These are phyloP conservation scores for Suillus paluster DNA, from an alignment of 768 basidiomycete species.

Conservation along the genomic window DNA sequence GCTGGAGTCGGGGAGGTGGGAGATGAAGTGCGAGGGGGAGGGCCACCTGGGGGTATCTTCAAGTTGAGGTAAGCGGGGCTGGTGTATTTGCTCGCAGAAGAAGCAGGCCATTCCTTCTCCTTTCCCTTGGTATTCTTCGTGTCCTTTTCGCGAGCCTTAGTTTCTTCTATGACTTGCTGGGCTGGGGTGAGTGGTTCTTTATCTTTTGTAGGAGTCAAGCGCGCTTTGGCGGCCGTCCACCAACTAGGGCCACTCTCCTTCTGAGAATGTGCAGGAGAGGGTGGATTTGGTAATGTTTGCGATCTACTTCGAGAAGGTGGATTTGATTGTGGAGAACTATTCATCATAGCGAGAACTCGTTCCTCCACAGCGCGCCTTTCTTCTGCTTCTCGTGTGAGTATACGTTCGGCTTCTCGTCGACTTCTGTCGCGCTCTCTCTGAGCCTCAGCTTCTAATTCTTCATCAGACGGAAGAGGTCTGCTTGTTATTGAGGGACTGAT, in stretches of 20 bases:
- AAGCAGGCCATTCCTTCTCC: slow-evolving; percentile 62
- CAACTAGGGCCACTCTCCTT: slow-evolving; percentile 63
- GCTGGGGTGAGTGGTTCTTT: slow-evolving; percentile 79
- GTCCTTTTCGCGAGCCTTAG: slow-evolving; percentile 69
- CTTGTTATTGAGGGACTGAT: slow-evolving; percentile 54
- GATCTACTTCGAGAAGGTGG: slow-evolving; percentile 66
- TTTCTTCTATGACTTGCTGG: slow-evolving; percentile 78
- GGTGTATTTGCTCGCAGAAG: slow-evolving; percentile 51
- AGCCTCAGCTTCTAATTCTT: slow-evolving; percentile 82
- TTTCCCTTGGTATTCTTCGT: slow-evolving; percentile 45
- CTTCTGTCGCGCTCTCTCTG: slow-evolving; percentile 76
- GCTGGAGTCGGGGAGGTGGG: slow-evolving; percentile 69
- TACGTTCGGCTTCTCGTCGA: slow-evolving; percentile 77
- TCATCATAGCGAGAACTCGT: slow-evolving; percentile 76
- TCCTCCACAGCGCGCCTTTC: slow-evolving; percentile 74
- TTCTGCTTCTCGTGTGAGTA: slow-evolving; percentile 71
- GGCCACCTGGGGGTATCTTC: slow-evolving; percentile 53
- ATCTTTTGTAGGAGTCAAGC: slow-evolving; percentile 78
- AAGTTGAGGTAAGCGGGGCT: slow-evolving; percentile 65
- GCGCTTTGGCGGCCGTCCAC: slow-evolving; percentile 79
- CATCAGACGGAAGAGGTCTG: slow-evolving; percentile 63
- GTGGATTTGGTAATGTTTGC: slow-evolving; percentile 56
- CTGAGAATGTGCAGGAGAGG: slow-evolving; percentile 66
- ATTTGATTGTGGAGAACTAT: slow-evolving; percentile 41
- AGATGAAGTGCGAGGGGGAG: slow-evolving; percentile 52